A percentile compares a stretch with the other conserved stretches of the same genome.
phyloP scores from a whole-genome alignment of 441 rosid species.

The Arabidopsis hybrid region DNA sequence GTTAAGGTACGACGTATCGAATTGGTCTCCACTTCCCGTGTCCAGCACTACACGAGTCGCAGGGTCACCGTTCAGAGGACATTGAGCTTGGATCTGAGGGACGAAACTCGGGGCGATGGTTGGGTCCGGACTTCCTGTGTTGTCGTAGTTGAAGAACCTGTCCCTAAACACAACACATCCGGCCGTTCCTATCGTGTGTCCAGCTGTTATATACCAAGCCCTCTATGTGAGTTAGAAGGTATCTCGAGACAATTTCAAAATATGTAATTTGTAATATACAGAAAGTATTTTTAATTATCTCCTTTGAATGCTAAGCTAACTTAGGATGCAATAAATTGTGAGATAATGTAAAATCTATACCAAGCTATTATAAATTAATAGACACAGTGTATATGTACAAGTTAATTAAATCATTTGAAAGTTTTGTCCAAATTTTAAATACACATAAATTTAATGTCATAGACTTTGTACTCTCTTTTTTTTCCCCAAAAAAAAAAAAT shows the following conservation, averaged over 20 bases:
- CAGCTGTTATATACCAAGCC: conserved; percentile 45
- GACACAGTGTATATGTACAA: no score
- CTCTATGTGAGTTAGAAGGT: conserved; percentile 1
- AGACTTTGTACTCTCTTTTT: no score
- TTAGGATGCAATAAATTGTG: conserved; percentile 16
- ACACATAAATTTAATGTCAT: no score
- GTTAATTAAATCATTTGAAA: no score
- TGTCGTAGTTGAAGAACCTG: conserved; percentile 54
- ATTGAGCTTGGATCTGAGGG: conserved; percentile 39
- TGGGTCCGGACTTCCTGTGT: conserved; percentile 56
- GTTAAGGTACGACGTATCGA: conserved; percentile 43
- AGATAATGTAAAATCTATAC: background rate
- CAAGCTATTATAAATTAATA: background rate
- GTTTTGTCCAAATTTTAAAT: no score
- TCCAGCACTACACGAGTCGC: conserved; percentile 36
- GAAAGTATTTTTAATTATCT: background rate
- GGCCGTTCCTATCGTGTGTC: conserved; percentile 70
- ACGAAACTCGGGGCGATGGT: conserved; percentile 47
- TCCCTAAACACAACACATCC: conserved; percentile 54
- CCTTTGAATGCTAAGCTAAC: conserved; percentile 9
- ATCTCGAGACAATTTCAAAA: background rate
- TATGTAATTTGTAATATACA: background rate
- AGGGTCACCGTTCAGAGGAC: conserved; percentile 38
- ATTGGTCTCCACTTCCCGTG: conserved; percentile 37
- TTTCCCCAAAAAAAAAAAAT: no score